phyloP scores from a whole-genome alignment of 1,284 basidiomycete genomes.

The Vanrija sp. region DNA sequence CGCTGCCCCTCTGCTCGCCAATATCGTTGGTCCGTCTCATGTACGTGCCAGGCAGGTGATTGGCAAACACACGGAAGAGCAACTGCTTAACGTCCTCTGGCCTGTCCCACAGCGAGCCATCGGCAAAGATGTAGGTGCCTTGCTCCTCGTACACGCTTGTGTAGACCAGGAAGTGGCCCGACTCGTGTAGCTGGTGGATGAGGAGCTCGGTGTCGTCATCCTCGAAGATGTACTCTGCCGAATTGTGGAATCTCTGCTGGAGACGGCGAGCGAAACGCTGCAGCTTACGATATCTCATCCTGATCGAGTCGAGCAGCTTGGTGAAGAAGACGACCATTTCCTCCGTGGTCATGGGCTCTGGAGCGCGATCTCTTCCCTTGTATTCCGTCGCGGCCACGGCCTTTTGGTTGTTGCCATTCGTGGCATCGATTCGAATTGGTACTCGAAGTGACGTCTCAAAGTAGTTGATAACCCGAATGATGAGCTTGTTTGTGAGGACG shows the following conservation, averaged over 20 bases:
- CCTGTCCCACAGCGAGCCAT: slow-evolving; percentile 74
- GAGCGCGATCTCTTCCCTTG: slow-evolving; percentile 9
- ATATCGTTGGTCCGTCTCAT: slow-evolving; percentile 47
- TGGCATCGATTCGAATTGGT: slow-evolving; percentile 51
- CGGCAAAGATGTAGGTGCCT: slow-evolving; percentile 90
- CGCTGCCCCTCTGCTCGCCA: slow-evolving; percentile 56
- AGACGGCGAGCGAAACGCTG: slow-evolving; percentile 84
- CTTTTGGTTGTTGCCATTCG: neutral
- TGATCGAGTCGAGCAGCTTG: slow-evolving; percentile 90
- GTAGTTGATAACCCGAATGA: slow-evolving; percentile 85
- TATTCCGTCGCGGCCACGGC: neutral
- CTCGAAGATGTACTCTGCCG: slow-evolving; percentile 87
- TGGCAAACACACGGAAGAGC: slow-evolving; percentile 73
- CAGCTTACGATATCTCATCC: slow-evolving; percentile 87
- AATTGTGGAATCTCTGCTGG: slow-evolving; percentile 86
- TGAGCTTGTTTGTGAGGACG: slow-evolving; percentile 81
- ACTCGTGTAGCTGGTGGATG: slow-evolving; percentile 73
- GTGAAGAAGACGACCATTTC: slow-evolving; percentile 85
- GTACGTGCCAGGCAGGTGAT: slow-evolving; percentile 15
- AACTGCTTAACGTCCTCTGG: slow-evolving; percentile 77
- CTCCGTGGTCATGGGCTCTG: slow-evolving; percentile 64
- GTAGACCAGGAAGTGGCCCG: slow-evolving; percentile 93
- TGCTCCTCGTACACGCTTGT: slow-evolving; percentile 84
- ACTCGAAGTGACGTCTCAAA: slow-evolving; percentile 90
- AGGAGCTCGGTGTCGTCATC: slow-evolving; percentile 74